Conservation (phyloP, 768 basidiomycete genomes). For the Macrolepiota dolichaula region DNA sequence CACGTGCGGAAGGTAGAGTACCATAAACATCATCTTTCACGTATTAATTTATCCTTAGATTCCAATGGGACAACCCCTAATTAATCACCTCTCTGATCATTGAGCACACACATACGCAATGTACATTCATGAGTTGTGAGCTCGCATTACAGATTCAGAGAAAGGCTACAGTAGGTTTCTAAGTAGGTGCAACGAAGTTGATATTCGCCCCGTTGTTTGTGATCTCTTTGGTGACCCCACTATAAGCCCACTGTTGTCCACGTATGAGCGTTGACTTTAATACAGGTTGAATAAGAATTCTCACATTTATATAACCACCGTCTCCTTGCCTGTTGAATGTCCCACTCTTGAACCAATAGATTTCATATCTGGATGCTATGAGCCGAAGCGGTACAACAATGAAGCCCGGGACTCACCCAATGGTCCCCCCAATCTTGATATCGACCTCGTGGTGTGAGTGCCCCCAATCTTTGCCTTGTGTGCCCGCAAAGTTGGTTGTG, state of each 20-base stretch:
- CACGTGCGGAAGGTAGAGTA: too few relatives aligned
- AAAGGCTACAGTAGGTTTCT: background rate
- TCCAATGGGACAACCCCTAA: too few relatives aligned
- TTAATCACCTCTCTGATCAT: too few relatives aligned
- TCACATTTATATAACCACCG: conserved; percentile 22
- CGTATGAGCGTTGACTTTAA: background rate
- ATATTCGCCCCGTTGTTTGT: background rate
- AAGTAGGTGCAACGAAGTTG: background rate
- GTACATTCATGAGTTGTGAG: too few relatives aligned
- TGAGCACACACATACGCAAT: too few relatives aligned
- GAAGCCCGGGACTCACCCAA: conserved; percentile 16
- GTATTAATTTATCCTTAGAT: too few relatives aligned
- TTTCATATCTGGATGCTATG: conserved; percentile 16
- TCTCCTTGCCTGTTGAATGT: conserved; percentile 19
- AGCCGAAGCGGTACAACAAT: conserved; percentile 11
- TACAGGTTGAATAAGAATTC: background rate
- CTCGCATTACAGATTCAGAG: too few relatives aligned
- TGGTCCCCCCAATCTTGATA: conserved; percentile 13
- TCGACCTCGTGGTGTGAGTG: conserved; percentile 16
- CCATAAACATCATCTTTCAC: too few relatives aligned
- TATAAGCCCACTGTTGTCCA: background rate
- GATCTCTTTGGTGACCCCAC: background rate
- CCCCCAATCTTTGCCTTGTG: conserved; percentile 18
- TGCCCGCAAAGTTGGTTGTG: conserved; percentile 13
- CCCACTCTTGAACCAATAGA: conserved; percentile 21